phyloP scores from a whole-genome alignment of 306 rosid species.

The Quillaja saponaria region DNA sequence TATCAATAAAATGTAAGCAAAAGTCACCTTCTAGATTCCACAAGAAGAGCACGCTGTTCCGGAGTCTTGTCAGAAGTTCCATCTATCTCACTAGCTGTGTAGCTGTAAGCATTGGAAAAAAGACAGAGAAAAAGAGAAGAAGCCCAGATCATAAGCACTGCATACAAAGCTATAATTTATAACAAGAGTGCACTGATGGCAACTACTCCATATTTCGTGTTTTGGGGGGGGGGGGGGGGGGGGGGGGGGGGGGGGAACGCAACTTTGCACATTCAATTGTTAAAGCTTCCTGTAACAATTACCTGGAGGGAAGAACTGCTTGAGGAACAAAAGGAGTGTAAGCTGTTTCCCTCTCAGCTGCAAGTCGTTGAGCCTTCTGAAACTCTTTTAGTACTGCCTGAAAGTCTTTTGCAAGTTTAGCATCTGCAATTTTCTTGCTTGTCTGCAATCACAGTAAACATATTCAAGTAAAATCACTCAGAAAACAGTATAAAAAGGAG shows the following conservation, averaged over 20 bases:
- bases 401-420: conserved; percentile 94
- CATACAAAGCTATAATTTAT: too few relatives aligned
- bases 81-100: conserved; percentile 64
- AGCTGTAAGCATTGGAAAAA: conserved; percentile 42
- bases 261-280: conserved; percentile 3
- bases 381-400: conserved; percentile 90
- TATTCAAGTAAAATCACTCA: conserved; percentile 15
- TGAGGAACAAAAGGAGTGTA: conserved; percentile 82
- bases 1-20: conserved; percentile 16
- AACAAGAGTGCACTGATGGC: not conserved
- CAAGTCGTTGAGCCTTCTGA: conserved; percentile 95
- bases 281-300: conserved; percentile 25
- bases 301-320: conserved; percentile 77
- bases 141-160: conserved; percentile 24
- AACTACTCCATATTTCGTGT: not conserved
- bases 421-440: conserved; percentile 92
- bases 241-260: too few relatives aligned
- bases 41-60: conserved; percentile 82
- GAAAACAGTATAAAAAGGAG: conserved; percentile 4
- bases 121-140: conserved; percentile 14
- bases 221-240: too few relatives aligned
- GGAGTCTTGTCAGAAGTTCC: conserved; percentile 50
- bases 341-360: conserved; percentile 98
- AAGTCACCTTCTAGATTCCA: conserved; percentile 79
- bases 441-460: conserved; percentile 49